Evolutionary conservation across 441 rosid genomes (phyloP).

Genomic region (Bocquillonia castaneifolia): DNA sequence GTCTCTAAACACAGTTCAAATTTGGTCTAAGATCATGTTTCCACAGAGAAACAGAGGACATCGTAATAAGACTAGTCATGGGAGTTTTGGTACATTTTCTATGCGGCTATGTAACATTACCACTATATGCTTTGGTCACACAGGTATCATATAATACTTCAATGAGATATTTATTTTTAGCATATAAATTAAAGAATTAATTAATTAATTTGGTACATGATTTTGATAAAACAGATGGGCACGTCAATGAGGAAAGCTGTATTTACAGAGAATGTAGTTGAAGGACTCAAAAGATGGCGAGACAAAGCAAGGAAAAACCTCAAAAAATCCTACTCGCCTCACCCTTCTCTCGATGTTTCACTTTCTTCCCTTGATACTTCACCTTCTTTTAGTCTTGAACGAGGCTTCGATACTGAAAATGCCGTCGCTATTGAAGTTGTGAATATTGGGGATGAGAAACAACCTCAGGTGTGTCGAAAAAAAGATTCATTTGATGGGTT

Average conservation of each 20-base stretch:
- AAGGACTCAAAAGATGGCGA: slow-evolving; percentile 61
- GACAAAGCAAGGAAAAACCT: slow-evolving; percentile 43
- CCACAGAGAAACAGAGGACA: slow-evolving; percentile 45
- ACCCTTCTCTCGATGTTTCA: slow-evolving; percentile 17
- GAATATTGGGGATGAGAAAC: slow-evolving; percentile 8
- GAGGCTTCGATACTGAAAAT: slow-evolving; percentile 4
- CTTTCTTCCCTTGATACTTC: slow-evolving; percentile 16
- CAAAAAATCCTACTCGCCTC: slow-evolving; percentile 7
- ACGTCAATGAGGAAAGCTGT: slow-evolving; percentile 53
- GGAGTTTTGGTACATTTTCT: slow-evolving; percentile 61
- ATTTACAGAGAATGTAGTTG: slow-evolving; percentile 48
- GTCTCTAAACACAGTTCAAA: slow-evolving; percentile 42
- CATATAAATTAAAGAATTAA: not conserved
- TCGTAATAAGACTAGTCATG: slow-evolving; percentile 43
- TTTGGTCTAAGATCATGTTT: slow-evolving; percentile 62
- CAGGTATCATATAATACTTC: slow-evolving; percentile 38
- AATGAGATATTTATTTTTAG: not conserved
- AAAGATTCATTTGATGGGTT: slow-evolving; percentile 34
- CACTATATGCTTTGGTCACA: slow-evolving; percentile 82
- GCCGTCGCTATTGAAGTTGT: slow-evolving; percentile 16
- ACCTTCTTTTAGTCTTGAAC: slow-evolving; percentile 33
- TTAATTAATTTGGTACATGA: not conserved
- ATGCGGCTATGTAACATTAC: slow-evolving; percentile 79
- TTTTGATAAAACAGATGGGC: slow-evolving; percentile 53
- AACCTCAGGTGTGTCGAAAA: slow-evolving; percentile 6